Conservation (phyloP, 2,329 filamentous ascomycete species). For the Aspergillus amoenus region DNA sequence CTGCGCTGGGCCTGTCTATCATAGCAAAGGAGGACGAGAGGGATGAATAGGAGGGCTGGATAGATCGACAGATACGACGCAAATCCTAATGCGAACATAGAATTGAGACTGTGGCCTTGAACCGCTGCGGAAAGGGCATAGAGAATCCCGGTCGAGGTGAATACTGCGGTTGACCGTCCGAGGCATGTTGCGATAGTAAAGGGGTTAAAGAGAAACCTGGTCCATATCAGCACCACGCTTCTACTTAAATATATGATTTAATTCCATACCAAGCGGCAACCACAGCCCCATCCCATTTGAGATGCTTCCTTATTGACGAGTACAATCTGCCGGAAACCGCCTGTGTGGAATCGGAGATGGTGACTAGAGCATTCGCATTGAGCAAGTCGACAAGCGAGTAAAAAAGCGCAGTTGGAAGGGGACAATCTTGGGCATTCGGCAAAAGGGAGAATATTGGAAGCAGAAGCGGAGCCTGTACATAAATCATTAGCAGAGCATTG, state of each 20-base stretch:
- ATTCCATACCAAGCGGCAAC: slow-evolving; percentile 72
- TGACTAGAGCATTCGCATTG: slow-evolving; percentile 74
- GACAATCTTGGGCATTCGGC: slow-evolving; percentile 65
- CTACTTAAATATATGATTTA: background rate
- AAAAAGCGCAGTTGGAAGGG: slow-evolving; percentile 74
- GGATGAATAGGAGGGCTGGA: slow-evolving; percentile 80
- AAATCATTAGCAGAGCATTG: slow-evolving; percentile 1
- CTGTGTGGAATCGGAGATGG: slow-evolving; percentile 79
- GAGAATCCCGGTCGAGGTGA: slow-evolving; percentile 85
- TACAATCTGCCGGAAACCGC: slow-evolving; percentile 72
- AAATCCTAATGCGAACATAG: slow-evolving; percentile 81
- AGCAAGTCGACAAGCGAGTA: slow-evolving; percentile 80
- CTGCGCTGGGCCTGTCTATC: slow-evolving; percentile 56
- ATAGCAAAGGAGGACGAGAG: slow-evolving; percentile 76
- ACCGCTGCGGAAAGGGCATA: slow-evolving; percentile 80
- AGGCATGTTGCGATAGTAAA: slow-evolving; percentile 91
- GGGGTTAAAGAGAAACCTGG: slow-evolving; percentile 90
- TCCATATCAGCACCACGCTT: slow-evolving; percentile 4
- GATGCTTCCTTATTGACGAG: slow-evolving; percentile 72
- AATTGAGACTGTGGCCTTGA: slow-evolving; percentile 67
- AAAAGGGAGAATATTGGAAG: slow-evolving; percentile 89
- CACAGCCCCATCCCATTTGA: slow-evolving; percentile 70
- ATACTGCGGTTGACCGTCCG: slow-evolving; percentile 81
- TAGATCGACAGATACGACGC: slow-evolving; percentile 92
- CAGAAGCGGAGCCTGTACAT: slow-evolving; percentile 72